Base-by-base conservation (phyloP, 2,329 filamentous ascomycete species). In the Onygenales sp. region DNA sequence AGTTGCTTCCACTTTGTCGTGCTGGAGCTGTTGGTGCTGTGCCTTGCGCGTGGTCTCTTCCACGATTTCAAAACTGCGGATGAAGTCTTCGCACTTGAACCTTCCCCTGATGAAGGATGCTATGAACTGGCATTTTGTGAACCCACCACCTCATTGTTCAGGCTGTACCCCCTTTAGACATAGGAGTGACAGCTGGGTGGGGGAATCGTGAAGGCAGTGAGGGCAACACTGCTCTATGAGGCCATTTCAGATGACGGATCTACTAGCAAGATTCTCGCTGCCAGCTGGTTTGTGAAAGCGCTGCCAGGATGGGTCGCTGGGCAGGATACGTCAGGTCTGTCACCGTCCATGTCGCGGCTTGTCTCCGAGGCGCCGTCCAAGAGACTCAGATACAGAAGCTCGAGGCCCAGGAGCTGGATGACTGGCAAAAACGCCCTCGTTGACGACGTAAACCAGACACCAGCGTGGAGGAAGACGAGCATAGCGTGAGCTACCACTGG, bases 41-140 rank as follows among this genome's bases (percentile, higher is more conserved):
- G 21, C 27, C 54, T 52, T 8, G 50, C 54, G 14, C 44, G 44
- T 11, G 43, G 43, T 21, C 27, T 55, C 11, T 55, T 55, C 42
- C 44, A 35, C 33, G 7, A 55, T 38, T 55, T 43, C 41, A 53
- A 52, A 31, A 55, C 50, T 8, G 50, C 35, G 35, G 39, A 55
- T 50, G 41, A 55, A 21, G 52, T 55, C 5, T 39, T 55, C 33
- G 43, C 38, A 17, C 43, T 53, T 52, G 45, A 55, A 42, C 50
- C 54, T 3, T 33, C 39, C 6, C 32, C 52, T 7, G 48, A n/a
- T 17, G 43, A 52, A 17, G 21, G 21, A 27, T 21, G 45, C n/a
- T 55, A 51, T 42, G 38, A 55, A 43, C 5, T 55, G 10, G 53
- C 38, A 35, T 44, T 54, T 11, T 32, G 21, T 33, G 9, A 7